Percentiles rank a stretch among this genome's conserved stretches.
Conservation (phyloP, 495 filamentous ascomycete species). For the Beverwykella pulmonaria region DNA sequence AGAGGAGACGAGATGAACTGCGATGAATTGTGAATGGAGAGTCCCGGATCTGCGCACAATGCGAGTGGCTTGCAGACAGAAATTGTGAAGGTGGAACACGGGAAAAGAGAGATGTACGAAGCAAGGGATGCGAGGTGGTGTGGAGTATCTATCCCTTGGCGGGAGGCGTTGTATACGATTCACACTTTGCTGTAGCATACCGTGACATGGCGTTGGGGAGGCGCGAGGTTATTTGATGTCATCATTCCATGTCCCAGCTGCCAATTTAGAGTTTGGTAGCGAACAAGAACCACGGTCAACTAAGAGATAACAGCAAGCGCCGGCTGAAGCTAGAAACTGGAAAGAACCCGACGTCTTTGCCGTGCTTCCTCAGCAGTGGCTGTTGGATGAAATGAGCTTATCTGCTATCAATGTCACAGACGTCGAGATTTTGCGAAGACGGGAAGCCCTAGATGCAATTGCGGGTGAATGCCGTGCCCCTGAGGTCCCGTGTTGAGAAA, state of each 20-base stretch:
- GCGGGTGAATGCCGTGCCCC: neutral
- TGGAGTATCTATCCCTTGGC: neutral
- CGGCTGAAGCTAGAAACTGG: too few species aligned
- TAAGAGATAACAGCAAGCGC: too few species aligned
- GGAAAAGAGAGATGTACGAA: neutral
- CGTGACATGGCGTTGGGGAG: neutral
- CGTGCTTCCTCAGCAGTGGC: too few species aligned
- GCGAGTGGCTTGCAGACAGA: neutral
- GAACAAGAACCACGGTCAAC: too few species aligned
- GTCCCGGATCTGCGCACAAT: neutral
- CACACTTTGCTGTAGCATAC: neutral
- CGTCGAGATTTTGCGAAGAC: too few species aligned
- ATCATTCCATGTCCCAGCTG: too few species aligned
- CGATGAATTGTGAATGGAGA: neutral
- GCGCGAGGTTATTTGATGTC: too few species aligned
- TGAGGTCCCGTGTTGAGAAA: neutral
- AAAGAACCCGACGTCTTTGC: too few species aligned
- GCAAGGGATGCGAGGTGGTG: neutral
- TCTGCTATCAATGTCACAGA: too few species aligned
- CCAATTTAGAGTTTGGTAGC: too few species aligned
- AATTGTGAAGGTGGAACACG: neutral
- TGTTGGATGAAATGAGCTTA: too few species aligned
- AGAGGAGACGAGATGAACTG: neutral
- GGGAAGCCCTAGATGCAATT: neutral
- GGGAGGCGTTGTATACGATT: neutral